Evolutionary conservation across 208 protist genomes (phyloP).

Genomic region (Zelonia costaricensis): DNA sequence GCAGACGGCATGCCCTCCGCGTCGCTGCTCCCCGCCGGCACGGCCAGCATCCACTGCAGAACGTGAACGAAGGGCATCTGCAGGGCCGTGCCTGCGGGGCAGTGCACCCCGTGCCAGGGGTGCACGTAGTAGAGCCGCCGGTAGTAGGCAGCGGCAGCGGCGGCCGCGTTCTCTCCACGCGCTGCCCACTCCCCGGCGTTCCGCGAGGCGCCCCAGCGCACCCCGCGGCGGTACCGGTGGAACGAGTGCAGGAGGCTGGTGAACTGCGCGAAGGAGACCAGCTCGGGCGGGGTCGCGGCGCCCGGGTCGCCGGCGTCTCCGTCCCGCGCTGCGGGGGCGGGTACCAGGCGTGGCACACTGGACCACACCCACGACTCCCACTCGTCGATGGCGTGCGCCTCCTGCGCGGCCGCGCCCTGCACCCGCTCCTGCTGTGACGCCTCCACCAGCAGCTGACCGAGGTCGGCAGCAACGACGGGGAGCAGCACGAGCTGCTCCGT

Average conservation of each 20-base stretch:
- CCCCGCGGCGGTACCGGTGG: conserved; percentile 76
- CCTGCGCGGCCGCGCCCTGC: background rate
- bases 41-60: conserved; percentile 69
- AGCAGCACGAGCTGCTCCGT: conserved; percentile 19
- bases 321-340: conserved; percentile 7
- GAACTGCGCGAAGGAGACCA: conserved; percentile 56
- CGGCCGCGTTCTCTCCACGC: background rate
- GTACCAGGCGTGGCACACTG: conserved; percentile 13
- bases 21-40: background rate
- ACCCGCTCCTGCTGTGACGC: background rate
- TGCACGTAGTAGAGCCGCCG: conserved; percentile 55
- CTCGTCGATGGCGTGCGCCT: conserved; percentile 3
- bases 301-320: background rate
- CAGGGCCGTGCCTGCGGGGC: conserved; percentile 48
- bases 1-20: background rate
- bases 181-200: background rate
- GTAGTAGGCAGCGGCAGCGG: conserved; percentile 40
- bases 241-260: conserved; percentile 60
- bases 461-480: conserved; percentile 8
- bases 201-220: conserved; percentile 62
- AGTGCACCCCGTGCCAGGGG: conserved; percentile 71
- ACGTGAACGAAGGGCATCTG: conserved; percentile 84
- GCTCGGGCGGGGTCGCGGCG: background rate
- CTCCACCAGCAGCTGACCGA: conserved; percentile 19
- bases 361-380: conserved; percentile 32